Evolutionary conservation across 2,329 filamentous ascomycete genomes (phyloP), one percentile per base, ranked within the genome.

Genomic region (Aspergillus quadrilineatus): DNA sequence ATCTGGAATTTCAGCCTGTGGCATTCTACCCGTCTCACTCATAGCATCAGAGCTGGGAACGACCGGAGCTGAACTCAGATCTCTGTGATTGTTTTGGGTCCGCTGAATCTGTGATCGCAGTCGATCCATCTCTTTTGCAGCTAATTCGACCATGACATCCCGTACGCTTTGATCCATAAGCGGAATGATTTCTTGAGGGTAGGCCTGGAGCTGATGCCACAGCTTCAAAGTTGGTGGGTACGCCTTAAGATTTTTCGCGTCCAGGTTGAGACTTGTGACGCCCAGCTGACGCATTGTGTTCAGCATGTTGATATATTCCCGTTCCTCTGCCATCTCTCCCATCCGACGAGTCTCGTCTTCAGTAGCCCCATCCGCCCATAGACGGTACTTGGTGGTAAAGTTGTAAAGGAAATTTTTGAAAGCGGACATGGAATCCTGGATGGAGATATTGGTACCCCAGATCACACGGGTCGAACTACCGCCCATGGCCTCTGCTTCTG

Each of bases 401-500:
- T 96, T 95, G 70, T 87, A 85, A 29, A 99, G 79, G 68, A 99
- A 99, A 62, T 94, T 92, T 69, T 94, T 93, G 80, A 97, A 96
- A 0, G 87, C 82, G 50, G 86, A 85, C 73, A 95, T 89, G 0
- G 91, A 92, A 71, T 97, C 92, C 58, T 90, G 86, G 52, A 99
- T 89, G 4, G 93, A 96, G 49, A 99, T 90, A 39, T 96, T 97
- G 43, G 94, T 99, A 73, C 94, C 94, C 94, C 94, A 99, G 62
- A 99, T 93, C 56, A 95, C 85, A 64, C 89, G 86, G 55, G 88
- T 88, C 39, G 89, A 90, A 57, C 85, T 85, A 1, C 92, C 94
- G 39, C 92, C 93, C 41, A 97, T 84, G 1, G 82, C 85, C 69
- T 97, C 89, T 0, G 94, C 94, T 72, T 99, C 94, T 2, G 93